Base-by-base conservation (phyloP, 1,139 yeast genomes). In the Wickerhamiella pararugosa region DNA sequence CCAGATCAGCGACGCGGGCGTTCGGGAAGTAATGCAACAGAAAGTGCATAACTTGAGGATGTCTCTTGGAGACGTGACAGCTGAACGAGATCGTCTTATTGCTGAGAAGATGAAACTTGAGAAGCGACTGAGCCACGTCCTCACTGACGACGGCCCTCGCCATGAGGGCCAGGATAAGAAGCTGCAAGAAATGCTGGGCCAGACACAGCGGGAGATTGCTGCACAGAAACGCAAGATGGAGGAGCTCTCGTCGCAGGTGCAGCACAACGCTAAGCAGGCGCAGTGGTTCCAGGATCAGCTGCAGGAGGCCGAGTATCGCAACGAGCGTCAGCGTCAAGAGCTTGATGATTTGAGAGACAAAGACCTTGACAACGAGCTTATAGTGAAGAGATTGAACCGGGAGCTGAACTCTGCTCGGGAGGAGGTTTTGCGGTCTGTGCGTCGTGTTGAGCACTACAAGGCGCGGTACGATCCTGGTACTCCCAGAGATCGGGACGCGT, bases 31-130 rank as follows among this genome's bases (percentile, higher is more conserved):
- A 26, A 25, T 34, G 11, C 34, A 27, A 28, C 30, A 29, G 7
- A 10, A 25, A 45, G 54, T 62, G 8, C 51, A 59, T 27, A 54
- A 58, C 9, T 45, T 63, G 40, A 47, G 62, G 21, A 49, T 55
- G 11, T 58, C 62, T 7, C 53, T 63, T 55, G 57, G 56, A 34
- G 67, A 63, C 38, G 54, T 64, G 8, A 53, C 62, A 1, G 49
- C 50, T 11, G 66, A 62, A 39, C 53, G 65, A 9, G 64, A 62
- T 43, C 62, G 61, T 40, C 50, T 63, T 25, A 57, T 53, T 25
- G 55, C 54, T 40, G 66, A 63, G 40, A 63, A 63, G 51, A 48
- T 58, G 25, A 53, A 54, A 7, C 52, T 64, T n/a, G 68, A 64
- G 43, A 49, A 47, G 33, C 54, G 65, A 7, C 49, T 61, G n/a